Evolutionary conservation across 1,284 basidiomycete genomes (phyloP).

Genomic region (Austropuccinia psidii): DNA sequence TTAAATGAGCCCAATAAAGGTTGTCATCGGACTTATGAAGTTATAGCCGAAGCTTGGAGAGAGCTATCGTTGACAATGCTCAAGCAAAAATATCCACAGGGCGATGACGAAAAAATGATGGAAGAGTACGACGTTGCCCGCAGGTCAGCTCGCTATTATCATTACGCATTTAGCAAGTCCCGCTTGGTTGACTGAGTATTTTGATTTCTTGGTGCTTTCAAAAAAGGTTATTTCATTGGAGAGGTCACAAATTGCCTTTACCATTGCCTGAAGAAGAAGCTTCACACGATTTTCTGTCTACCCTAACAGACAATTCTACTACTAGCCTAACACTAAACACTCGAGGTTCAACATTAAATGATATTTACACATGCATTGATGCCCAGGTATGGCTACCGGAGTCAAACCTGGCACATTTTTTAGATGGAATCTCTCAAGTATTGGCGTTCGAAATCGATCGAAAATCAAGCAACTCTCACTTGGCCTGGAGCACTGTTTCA

Average conservation of each 20-base stretch:
- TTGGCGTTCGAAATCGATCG: slow-evolving; percentile 35
- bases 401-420: slow-evolving; percentile 25
- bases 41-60: slow-evolving; percentile 35
- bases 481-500: neutral
- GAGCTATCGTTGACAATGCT: neutral
- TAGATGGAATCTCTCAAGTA: slow-evolving; percentile 24
- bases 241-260: slow-evolving; percentile 19
- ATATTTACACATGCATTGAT: slow-evolving; percentile 34
- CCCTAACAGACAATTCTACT: slow-evolving; percentile 27
- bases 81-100: neutral
- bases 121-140: slow-evolving; percentile 8
- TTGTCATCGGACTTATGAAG: slow-evolving; percentile 34
- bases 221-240: slow-evolving; percentile 37
- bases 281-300: neutral
- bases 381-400: slow-evolving; percentile 36
- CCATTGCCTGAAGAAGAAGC: slow-evolving; percentile 25
- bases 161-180: too few species aligned
- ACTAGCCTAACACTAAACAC: slow-evolving; percentile 12
- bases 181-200: too few species aligned
- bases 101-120: neutral
- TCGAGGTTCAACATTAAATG: slow-evolving; percentile 2
- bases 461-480: neutral
- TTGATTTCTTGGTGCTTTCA: neutral
- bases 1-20: slow-evolving; percentile 36
- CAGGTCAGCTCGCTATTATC: too few species aligned